Percentiles rank a stretch among this genome's conserved stretches.
Evolutionary conservation across 2,329 filamentous ascomycete genomes (phyloP).

Genomic region (Diaporthe vaccinii): DNA sequence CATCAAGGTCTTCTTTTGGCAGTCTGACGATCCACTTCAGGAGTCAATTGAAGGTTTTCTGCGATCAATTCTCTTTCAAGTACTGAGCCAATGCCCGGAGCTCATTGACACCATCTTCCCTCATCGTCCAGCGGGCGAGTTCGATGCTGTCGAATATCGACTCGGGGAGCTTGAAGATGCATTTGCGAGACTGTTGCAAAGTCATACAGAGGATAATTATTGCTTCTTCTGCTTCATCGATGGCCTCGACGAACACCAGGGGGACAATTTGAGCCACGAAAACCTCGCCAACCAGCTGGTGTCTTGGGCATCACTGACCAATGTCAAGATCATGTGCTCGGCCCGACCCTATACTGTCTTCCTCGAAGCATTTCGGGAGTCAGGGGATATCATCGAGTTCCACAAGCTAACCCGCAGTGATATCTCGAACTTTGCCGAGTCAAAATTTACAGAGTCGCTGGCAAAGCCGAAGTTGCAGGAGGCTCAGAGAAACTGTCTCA

Average conservation of each 20-base stretch:
- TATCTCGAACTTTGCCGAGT: constrained; percentile 2
- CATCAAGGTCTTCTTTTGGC: constrained; percentile 41
- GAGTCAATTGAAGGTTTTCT: constrained; percentile 43
- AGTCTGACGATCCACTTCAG: constrained; percentile 39
- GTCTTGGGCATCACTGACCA: background rate
- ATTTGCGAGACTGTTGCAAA: background rate
- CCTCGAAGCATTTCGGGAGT: constrained; percentile 1
- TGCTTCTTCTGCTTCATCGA: constrained; percentile 35
- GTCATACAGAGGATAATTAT: background rate
- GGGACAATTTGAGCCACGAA: constrained; percentile 17
- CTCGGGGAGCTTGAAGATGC: constrained; percentile 6
- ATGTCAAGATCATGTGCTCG: constrained; percentile 19
- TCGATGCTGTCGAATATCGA: constrained; percentile 7
- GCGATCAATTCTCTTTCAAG: constrained; percentile 42
- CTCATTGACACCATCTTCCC: constrained; percentile 41
- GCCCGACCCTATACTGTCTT: constrained; percentile 29
- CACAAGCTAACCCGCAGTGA: constrained; percentile 15
- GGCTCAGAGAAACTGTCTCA: background rate
- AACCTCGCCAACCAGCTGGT: constrained; percentile 23
- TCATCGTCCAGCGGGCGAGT: too few species aligned
- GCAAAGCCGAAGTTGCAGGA: background rate
- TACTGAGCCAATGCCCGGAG: constrained; percentile 40
- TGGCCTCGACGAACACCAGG: constrained; percentile 34
- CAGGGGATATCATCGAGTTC: background rate
- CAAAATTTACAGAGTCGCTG: background rate